Conservation (phyloP, 208 protist genomes). For the Strigomonas culicis region DNA sequence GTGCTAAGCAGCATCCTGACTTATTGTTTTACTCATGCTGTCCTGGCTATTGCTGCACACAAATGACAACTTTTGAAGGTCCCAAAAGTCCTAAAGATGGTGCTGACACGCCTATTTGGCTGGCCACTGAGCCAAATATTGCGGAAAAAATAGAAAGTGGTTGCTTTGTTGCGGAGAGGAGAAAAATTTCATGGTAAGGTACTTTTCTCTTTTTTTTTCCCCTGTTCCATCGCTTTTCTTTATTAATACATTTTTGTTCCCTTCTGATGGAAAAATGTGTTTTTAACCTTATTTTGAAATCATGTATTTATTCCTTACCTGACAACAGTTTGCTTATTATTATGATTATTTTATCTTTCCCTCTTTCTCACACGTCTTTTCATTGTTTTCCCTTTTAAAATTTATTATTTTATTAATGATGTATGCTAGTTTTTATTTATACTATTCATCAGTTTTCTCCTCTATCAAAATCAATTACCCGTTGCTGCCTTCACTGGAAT, state of each 20-base stretch:
- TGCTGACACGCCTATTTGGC: constrained; percentile 30
- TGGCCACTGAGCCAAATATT: constrained; percentile 18
- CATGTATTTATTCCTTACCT: no score
- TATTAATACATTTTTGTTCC: no score
- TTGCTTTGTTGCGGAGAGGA: constrained; percentile 17
- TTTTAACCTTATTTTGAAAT: no score
- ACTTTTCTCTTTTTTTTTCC: neutral
- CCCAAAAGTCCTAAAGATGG: constrained; percentile 22
- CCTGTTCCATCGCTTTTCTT: neutral
- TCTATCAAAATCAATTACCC: neutral
- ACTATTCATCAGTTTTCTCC: constrained; percentile 6
- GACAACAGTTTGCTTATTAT: no score
- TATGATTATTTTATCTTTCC: neutral
- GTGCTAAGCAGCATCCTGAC: constrained; percentile 9
- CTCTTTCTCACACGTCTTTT: neutral
- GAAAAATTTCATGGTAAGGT: neutral
- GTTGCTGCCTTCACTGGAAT: no score
- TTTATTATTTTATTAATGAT: neutral
- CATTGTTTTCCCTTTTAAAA: neutral
- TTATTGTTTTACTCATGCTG: constrained; percentile 36
- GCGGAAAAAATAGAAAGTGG: constrained; percentile 16
- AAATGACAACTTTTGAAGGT: constrained; percentile 19
- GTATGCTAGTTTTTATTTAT: no score
- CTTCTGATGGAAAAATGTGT: no score
- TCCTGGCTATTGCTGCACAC: constrained; percentile 30